Base-by-base conservation (phyloP, 495 filamentous ascomycete genomes). In the Chaetomium tenue region DNA sequence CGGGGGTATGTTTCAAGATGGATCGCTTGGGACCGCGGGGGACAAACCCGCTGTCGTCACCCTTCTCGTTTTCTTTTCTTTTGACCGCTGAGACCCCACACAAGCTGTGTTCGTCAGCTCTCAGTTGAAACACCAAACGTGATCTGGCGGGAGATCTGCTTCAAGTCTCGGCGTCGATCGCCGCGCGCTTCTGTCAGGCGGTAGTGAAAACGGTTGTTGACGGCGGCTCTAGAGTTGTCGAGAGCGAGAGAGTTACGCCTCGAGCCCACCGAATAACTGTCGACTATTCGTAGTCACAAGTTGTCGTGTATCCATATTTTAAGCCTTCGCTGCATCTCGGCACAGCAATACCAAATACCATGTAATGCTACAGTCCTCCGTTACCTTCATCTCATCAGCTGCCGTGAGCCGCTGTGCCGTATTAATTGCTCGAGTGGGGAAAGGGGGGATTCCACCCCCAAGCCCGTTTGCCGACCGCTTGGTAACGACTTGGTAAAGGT, bases 91-190 rank as follows among this genome's bases (percentile, higher is more conserved):
- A 23, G n/a, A 22, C 33, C 18, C 54, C 37, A 25, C 52, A 40
- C 1, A 42, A 48, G 7, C 42, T 23, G 16, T 12, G 26, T 59
- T 59, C 57, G 57, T 52, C 59, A 61, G 59, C 37, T 42, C 20
- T 11, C 5, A 6, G 20, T 23, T 40, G 22, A 63, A 48, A 57
- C 25, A 57, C 5, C 52, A 33, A 58, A 58, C 25, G 5, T 26
- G 12, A 44, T 30, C 22, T 25, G 8, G 28, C 61, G 61, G 61
- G 61, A 63, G 54, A 63, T 63, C 61, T 26, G 53, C 40, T 1
- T 63, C 23, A 26, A 47, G 39, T 20, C 39, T 56, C n/a, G 42
- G 61, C 28, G 40, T 54, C 37, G 40, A 46, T 63, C 61, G 23
- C 37, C 5, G 12, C 37, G 33, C 33, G 33, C 22, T 47, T 47